Evolutionary conservation across 2,329 filamentous ascomycete species (phyloP).

Genomic region (Scortechinia acanthostroma): DNA sequence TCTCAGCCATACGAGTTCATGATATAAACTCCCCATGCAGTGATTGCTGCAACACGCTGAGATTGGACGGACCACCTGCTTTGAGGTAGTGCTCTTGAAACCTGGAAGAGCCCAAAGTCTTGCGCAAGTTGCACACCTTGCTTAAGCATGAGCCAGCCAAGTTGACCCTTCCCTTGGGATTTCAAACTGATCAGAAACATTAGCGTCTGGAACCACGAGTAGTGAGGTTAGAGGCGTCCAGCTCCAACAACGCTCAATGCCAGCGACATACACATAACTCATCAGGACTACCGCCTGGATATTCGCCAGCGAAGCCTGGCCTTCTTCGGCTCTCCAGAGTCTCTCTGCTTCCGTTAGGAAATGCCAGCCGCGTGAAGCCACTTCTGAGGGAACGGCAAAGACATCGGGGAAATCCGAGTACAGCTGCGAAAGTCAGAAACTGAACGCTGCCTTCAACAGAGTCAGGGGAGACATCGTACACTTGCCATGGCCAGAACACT

Average conservation of each 20-base stretch:
- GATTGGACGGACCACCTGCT: no score
- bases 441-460: background rate
- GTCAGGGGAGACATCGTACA: background rate
- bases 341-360: constrained; percentile 23
- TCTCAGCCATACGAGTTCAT: constrained; percentile 17
- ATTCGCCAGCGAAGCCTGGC: constrained; percentile 17
- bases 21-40: constrained; percentile 19
- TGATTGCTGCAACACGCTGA: constrained; percentile 12
- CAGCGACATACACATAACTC: background rate
- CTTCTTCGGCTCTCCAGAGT: constrained; percentile 23
- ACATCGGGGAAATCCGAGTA: constrained; percentile 23
- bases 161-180: constrained; percentile 13
- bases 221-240: no score
- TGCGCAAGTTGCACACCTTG: constrained; percentile 19
- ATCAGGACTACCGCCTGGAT: constrained; percentile 7
- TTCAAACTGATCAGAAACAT: no score
- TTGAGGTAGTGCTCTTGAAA: no score
- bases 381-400: constrained; percentile 14
- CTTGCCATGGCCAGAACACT: background rate
- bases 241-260: no score
- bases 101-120: constrained; percentile 16
- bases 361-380: constrained; percentile 16
- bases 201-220: no score
- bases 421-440: constrained; percentile 15
- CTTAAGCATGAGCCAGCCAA: constrained; percentile 18